These are phyloP conservation scores for Zygnema circumcarinatum DNA, from an alignment of 139 green algal species.

Conservation along the genomic window DNA sequence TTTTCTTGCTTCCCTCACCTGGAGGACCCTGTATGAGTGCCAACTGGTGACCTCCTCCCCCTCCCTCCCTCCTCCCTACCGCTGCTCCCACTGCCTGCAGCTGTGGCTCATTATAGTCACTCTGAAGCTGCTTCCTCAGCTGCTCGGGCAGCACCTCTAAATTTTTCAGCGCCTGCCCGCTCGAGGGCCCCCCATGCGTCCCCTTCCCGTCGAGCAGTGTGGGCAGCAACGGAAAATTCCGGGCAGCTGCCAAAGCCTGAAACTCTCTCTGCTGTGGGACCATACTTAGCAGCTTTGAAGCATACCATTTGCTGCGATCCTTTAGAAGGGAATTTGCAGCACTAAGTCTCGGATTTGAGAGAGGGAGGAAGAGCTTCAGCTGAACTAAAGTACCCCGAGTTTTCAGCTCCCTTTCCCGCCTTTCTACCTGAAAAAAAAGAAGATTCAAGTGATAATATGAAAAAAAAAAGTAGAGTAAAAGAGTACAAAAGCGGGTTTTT, in stretches of 20 bases:
- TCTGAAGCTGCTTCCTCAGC: conserved; percentile 1
- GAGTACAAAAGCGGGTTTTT: no score
- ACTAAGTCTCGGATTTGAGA: background rate
- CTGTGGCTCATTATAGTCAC: conserved; percentile 46
- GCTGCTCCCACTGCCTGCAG: conserved; percentile 21
- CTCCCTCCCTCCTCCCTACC: background rate
- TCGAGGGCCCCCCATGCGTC: background rate
- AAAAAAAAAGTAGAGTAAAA: conserved; percentile 11
- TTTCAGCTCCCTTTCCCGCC: conserved; percentile 22
- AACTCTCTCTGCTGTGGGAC: conserved; percentile 51
- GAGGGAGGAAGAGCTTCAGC: conserved; percentile 34
- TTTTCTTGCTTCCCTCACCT: conserved; percentile 20
- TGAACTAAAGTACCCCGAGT: conserved; percentile 22
- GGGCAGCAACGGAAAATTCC: conserved; percentile 19
- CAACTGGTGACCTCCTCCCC: background rate
- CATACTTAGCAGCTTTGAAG: conserved; percentile 39
- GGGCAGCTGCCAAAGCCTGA: conserved; percentile 34
- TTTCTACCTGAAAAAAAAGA: conserved; percentile 43
- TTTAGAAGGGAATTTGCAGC: background rate
- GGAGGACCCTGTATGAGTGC: conserved; percentile 52
- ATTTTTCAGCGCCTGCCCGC: background rate
- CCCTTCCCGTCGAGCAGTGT: conserved; percentile 10
- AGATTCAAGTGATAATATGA: conserved; percentile 9
- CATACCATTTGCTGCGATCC: conserved; percentile 51
- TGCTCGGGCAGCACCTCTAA: conserved; percentile 36